Evolutionary conservation across 805 yeast genomes (phyloP), one percentile per base, ranked within the genome.

Genomic region (Spathaspora gorwiae): DNA sequence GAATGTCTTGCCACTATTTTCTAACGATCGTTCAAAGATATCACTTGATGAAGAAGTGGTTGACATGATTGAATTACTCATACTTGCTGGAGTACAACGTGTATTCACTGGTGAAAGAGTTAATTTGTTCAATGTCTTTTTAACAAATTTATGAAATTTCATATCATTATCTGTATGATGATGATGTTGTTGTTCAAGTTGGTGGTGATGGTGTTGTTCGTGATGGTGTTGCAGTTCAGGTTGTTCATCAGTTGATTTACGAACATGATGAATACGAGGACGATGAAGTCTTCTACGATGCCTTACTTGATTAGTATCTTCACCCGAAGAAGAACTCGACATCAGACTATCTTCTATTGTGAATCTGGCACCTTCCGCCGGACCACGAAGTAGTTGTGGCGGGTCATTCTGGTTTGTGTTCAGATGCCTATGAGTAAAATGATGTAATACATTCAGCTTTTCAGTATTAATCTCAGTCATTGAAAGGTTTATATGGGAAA

Each of bases 1-100:
- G 15, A 35, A 33, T 9, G 46, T 26, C 10, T 32, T 15, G 14
- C n/a, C 10, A 5, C 24, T 13, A 30, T n/a, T 43, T 35, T 43
- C 46, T 29, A 47, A 37, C 7, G 44, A 36, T 39, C 56, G 31
- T 42, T 52, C 56, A 39, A 52, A 52, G 7, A 52, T 52, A 36
- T 50, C 53, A 29, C 49, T 40, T 8, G 47, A 35, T 2, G 47
- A 31, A 5, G 46, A 32, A 12, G 42, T 15, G 14, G 43, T 9
- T 9, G 45, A 36, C 19, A 24, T 24, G 12, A 39, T 39, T 30
- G 46, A 37, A 14, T 31, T 15, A 30, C 13, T 42, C 30, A 30
- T 42, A 14, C 42, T 40, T 29, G 32, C 6, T 2, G 12, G 32
- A 29, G 32, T 29, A 5, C 32, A 29, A 12, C 6, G 39, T 19